Conservation (phyloP, 176 grass and related monocot genomes). For the Rhipidocladum racemiflorum region DNA sequence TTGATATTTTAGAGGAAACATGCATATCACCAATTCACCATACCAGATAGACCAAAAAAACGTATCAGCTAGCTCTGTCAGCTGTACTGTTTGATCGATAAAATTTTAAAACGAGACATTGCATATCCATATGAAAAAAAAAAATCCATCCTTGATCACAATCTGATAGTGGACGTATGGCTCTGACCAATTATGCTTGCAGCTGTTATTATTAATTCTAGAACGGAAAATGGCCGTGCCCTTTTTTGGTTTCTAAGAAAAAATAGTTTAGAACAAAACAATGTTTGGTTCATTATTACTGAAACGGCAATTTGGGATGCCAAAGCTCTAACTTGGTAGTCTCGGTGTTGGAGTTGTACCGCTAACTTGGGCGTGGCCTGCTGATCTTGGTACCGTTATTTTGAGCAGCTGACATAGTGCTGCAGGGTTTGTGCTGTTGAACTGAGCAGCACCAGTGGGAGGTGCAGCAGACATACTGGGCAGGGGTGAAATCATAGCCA, state of each 20-base stretch:
- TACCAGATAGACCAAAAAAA: constrained; percentile 5
- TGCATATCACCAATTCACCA: not conserved
- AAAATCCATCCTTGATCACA: not conserved
- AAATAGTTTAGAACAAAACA: not conserved
- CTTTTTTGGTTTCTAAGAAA: not conserved
- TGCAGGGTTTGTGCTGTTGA: not conserved
- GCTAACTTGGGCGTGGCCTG: not conserved
- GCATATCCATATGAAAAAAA: not conserved
- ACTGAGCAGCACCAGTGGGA: not conserved
- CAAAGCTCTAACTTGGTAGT: not conserved
- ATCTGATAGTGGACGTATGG: not conserved
- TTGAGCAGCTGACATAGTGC: not conserved
- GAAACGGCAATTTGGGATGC: not conserved
- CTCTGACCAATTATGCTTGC: not conserved
- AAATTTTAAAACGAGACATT: not conserved
- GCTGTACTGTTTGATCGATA: not conserved
- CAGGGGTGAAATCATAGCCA: not conserved
- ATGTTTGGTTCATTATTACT: not conserved
- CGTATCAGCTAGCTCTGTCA: not conserved
- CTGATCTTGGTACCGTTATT: constrained; percentile 3
- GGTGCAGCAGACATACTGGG: not conserved
- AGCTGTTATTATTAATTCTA: not conserved
- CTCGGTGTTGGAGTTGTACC: not conserved
- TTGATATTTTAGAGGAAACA: constrained; percentile 4
- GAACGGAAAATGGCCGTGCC: not conserved